Base-by-base conservation (phyloP, 2,329 filamentous ascomycete species). In the Cladosporium colombiae region DNA sequence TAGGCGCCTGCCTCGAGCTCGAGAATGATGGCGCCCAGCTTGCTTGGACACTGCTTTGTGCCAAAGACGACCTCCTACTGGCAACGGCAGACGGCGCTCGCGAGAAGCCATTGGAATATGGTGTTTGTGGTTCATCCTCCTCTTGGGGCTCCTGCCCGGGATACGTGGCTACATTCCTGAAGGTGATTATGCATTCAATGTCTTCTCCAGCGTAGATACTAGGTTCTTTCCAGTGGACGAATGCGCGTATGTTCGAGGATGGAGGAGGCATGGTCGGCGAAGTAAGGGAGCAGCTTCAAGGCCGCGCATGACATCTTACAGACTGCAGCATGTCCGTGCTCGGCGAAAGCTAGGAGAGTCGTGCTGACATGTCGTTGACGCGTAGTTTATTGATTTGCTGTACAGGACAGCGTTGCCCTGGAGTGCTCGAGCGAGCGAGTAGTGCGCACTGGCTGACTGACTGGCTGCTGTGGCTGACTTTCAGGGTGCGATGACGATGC, bases 121-220 rank as follows among this genome's bases (percentile, higher is more conserved):
- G 59, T 62, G 65, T 66, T 14, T 66, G 62, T 49, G 62, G 53
- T 56, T 68, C 64, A 60, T 66, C 67, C 58, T 69, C 72, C 72
- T 61, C 68, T 67, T 53, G 73, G 71, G 63, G 73, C 74, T 68
- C 74, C 70, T 66, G 69, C n/a, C 75, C 73, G n/a, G 87, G 84
- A 69, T 74, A 52, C 10, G 37, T 78, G 33, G 85, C 82, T 59
- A 93, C 85, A 77, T 99, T 99, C 80, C 91, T 94, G 81, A 99
- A 99, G 60, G 92, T 97, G 78, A 99, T 96, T 71, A 89, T 93
- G 80, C 95, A 98, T 81, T 93, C 91, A 75, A 98, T 87, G 75
- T 97, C 91, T 83, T 99, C 95, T 79, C 95, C 95, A 65, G 95
- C 92, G 81, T 98, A 99, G 74, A 99, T 92, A 68, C 91, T 93